Evolutionary conservation across 2,329 filamentous ascomycete species (phyloP), one percentile per base, ranked within the genome.

Genomic region (Exophiala xenobiotica): DNA sequence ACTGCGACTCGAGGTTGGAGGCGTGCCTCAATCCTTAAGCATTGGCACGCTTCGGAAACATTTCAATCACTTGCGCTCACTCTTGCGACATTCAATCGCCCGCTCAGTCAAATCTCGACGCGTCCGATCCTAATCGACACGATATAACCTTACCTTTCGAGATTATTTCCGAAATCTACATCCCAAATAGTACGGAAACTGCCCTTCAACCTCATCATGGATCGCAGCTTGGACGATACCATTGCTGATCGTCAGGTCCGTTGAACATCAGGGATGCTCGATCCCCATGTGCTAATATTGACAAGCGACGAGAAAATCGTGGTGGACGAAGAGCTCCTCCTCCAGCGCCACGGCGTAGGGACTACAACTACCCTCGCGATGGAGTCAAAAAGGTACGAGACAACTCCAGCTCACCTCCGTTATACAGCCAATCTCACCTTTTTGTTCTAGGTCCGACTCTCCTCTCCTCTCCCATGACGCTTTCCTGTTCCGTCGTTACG

Each of bases 361-460:
- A 71, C 52, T 68, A 72, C 66, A 76, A 77, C 40, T 85, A 80
- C 63, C 86, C 87, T 66, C 86, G 88, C 74, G 88, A 93, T 74
- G 88, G 88, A 73, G 81, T 92, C 69, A 91, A 86, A 90, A 95
- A 95, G 90, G 90, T 92, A 70, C 39, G 66, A 33, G 61, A 57
- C 39, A 40, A 12, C 29, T 20, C 27, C 46, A 49, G 61, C 74
- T 70, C 72, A 73, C 68, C 67, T 70, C 70, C 54, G 61, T 69
- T 63, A 68, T 52, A 66, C 64, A 65, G n/a, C n/a, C n/a, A n/a
- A n/a, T n/a, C 68, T 54, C 22, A 56, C 42, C n/a, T 7, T 33
- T 12, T 29, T 43, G 33, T 8, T 26, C 40, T 24, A 60, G 51
- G 57, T 58, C 55, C 52, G 51, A 51, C 49, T 24, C 40, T 58